Evolutionary conservation across 768 basidiomycete genomes (phyloP).

Genomic region (Suillus brevipes): DNA sequence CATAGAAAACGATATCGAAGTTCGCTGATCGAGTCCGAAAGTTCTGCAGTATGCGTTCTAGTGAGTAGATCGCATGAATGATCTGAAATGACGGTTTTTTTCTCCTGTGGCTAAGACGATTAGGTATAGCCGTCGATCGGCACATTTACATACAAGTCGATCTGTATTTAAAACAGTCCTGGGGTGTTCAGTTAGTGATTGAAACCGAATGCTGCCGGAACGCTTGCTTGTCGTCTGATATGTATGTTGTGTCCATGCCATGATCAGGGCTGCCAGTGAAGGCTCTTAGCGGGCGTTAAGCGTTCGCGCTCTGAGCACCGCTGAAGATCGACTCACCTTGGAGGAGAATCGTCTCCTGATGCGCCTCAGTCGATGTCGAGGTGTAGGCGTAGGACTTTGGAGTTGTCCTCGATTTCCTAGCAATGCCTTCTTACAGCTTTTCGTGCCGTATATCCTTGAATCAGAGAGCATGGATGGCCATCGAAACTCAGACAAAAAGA

Average conservation of each 20-base stretch:
- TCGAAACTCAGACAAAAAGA: neutral
- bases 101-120: neutral
- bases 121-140: conserved; percentile 10
- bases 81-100: conserved; percentile 60
- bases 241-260: conserved; percentile 10
- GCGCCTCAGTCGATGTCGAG: neutral
- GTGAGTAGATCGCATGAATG: conserved; percentile 54
- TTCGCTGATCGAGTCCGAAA: conserved; percentile 49
- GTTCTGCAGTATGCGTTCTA: conserved; percentile 54
- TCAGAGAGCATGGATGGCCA: neutral
- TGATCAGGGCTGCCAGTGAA: neutral
- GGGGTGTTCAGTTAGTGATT: neutral
- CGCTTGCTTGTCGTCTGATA: neutral
- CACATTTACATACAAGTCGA: conserved; percentile 7
- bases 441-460: neutral
- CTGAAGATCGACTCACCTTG: neutral
- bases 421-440: neutral
- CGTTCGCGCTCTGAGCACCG: neutral
- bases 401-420: neutral
- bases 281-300: neutral
- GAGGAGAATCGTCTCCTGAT: neutral
- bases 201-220: neutral
- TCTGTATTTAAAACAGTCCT: neutral
- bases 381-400: neutral
- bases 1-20: conserved; percentile 68